Base-by-base conservation (phyloP, 805 yeast genomes). In the Teunomyces funiuensis region DNA sequence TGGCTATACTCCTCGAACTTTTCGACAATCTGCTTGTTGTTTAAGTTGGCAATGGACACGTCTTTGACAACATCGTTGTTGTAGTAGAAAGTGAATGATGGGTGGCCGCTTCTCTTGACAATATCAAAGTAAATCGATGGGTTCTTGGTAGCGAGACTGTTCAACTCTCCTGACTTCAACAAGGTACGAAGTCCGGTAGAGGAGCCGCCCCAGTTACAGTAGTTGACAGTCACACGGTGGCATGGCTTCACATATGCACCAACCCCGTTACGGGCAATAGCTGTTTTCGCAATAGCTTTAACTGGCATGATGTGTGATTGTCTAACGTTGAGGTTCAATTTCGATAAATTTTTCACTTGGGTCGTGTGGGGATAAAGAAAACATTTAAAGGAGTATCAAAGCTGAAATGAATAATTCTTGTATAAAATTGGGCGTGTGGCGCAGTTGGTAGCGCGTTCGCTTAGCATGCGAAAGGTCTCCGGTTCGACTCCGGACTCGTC, bases 191-290 rank as follows among this genome's bases (percentile, higher is more conserved):
- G 77, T 3, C 97, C 97, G 39, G 74, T 73, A 1, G 98, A 90
- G 2, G 95, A 85, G 16, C 97, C 98, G 31, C 97, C 98, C 83
- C 95, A 85, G 73, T 93, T 89, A 69, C 97, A 89, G 67, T 83
- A 93, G 46, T 86, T 84, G 34, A 93, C 61, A 1, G 83, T 75
- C 39, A 93, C 75, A 56, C 77, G 80, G 53, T 77, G 80, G 69
- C 98, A 89, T 28, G 90, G 88, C 17, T 72, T 68, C 6, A 86
- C 74, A 57, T 76, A 86, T 0, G 90, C 80, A 3, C 89, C 88
- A 15, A 85, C 69, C 39, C 95, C 95, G 53, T 87, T 86, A 50
- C 88, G 78, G 18, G 86, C 79, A 30, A 74, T 63, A 11, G 93
- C 78, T 1, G 72, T 61, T 52, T 74, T 80, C 22, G 76, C 66